phyloP scores from a whole-genome alignment of 345 rosid species.

The Populus simonii region DNA sequence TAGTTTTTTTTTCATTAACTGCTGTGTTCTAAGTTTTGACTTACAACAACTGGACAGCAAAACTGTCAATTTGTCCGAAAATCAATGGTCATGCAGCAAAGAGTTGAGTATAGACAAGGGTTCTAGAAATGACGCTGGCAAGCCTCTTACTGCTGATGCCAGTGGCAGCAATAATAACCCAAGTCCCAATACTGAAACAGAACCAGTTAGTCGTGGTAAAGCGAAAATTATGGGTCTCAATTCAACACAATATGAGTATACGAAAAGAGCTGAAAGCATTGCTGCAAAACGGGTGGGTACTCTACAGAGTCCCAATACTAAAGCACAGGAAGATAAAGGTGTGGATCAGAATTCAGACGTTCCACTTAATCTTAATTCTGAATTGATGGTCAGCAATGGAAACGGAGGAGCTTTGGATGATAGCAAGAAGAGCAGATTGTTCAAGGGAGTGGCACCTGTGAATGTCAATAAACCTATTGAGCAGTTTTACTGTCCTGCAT shows the following conservation, averaged over 20 bases:
- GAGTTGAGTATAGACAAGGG: constrained; percentile 29
- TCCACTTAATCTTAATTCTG: constrained; percentile 26
- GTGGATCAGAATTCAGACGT: constrained; percentile 31
- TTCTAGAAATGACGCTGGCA: constrained; percentile 38
- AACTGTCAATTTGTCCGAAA: background rate
- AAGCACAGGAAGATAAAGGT: constrained; percentile 35
- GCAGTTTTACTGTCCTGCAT: constrained; percentile 92
- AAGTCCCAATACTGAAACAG: constrained; percentile 39
- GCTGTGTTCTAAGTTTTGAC: background rate
- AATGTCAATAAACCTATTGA: constrained; percentile 60
- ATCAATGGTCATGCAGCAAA: background rate
- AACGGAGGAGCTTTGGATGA: constrained; percentile 39
- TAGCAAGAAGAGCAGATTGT: constrained; percentile 47
- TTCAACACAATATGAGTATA: constrained; percentile 43
- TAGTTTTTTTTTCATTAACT: background rate
- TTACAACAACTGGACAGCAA: background rate
- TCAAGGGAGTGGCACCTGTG: constrained; percentile 45
- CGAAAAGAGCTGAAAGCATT: constrained; percentile 41
- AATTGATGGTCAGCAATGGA: constrained; percentile 48
- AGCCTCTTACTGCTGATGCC: constrained; percentile 8
- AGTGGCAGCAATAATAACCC: background rate
- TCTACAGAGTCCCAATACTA: constrained; percentile 2
- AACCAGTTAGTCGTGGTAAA: constrained; percentile 39
- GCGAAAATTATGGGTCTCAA: constrained; percentile 30
- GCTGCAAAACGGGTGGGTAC: constrained; percentile 18